These are phyloP conservation scores for Nemania sp. DNA, from an alignment of 2,329 filamentous ascomycete genomes.

Conservation along the genomic window DNA sequence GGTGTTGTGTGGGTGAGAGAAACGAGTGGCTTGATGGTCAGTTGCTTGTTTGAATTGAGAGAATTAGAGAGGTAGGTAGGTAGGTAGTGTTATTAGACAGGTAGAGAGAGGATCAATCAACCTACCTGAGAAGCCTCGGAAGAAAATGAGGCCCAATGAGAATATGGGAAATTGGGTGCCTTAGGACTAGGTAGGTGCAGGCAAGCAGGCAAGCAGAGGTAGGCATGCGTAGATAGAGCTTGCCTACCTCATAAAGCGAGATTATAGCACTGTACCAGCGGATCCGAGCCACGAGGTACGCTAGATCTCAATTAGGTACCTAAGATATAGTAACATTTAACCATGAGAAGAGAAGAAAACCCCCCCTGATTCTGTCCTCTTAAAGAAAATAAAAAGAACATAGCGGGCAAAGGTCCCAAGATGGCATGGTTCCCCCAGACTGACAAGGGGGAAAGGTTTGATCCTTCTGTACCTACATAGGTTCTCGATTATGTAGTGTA, in stretches of 20 bases:
- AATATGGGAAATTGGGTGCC: constrained; percentile 28
- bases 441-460: constrained; percentile 24
- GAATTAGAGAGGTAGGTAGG: too few relatives aligned
- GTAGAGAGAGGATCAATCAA: constrained; percentile 11
- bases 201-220: too few relatives aligned
- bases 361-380: background rate
- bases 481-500: constrained; percentile 9
- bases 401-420: constrained; percentile 3
- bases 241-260: too few relatives aligned
- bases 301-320: background rate
- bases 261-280: background rate
- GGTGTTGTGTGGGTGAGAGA: background rate
- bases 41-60: background rate
- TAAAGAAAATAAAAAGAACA: background rate
- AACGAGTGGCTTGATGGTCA: constrained; percentile 25
- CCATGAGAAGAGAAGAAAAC: background rate
- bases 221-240: background rate
- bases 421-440: background rate
- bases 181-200: background rate
- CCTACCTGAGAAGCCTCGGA: background rate
- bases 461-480: constrained; percentile 23
- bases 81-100: background rate
- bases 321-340: background rate
- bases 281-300: background rate
- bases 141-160: constrained; percentile 29